Evolutionary conservation across 441 rosid species (phyloP), one percentile per base, ranked within the genome.

Genomic region (Dalechampia spathulata): DNA sequence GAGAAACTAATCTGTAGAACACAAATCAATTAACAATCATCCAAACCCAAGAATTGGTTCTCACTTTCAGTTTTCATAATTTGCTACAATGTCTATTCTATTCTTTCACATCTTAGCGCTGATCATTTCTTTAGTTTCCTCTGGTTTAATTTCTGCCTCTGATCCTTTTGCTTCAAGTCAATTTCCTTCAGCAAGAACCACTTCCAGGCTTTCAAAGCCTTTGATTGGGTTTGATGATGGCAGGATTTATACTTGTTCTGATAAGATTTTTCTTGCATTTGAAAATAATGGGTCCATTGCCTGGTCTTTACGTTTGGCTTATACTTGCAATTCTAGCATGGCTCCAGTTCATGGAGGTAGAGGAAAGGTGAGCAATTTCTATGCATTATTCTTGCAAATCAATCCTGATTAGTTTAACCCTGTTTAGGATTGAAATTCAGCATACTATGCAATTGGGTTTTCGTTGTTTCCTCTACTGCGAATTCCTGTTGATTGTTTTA

Each of bases 261-360:
- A 71, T 20, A 77, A 68, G 54, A 78, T 71, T 40, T 69, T 90
- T 12, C 77, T 76, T 41, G 81, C 84, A 43, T 91, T 91, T 30
- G 86, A 83, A 63, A 71, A 66, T 47, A 87, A 82, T 46, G 96
- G 96, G 25, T 76, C 92, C n/a, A 62, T 91, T 38, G 78, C 84
- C 39, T 87, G 93, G 98, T 71, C 86, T 0, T 47, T 78, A 27
- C 82, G 76, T 57, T 72, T 91, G 73, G 63, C 64, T 64, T 85
- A 67, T 46, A 63, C 72, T 26, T 88, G 95, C 69, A 71, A 79
- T 38, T 55, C 58, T 54, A 50, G 44, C 36, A 61, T 66, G 6
- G n/a, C 89, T 69, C 93, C 93, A 17, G 74, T 82, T 65, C 74
- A 63, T 49, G 88, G 87, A 3, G 86, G 83, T 40, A 66, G 39